These are phyloP conservation scores for Spathaspora boniae DNA, from an alignment of 805 yeast genomes.

Conservation along the genomic window DNA sequence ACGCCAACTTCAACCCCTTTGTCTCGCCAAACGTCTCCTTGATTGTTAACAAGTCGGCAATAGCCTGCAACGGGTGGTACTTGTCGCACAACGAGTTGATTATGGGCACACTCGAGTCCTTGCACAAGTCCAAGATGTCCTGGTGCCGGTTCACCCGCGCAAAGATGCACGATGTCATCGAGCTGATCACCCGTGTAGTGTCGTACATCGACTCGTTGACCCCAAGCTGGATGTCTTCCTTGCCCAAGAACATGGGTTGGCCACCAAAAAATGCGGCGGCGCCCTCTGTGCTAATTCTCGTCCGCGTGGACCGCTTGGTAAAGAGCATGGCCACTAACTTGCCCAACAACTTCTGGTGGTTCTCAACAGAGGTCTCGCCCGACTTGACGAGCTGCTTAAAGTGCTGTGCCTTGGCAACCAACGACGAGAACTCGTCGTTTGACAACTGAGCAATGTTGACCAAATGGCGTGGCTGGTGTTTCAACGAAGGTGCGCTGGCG, in stretches of 20 bases:
- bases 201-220: conserved; percentile 90
- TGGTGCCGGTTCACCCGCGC: conserved; percentile 90
- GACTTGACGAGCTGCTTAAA: conserved; percentile 63
- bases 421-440: conserved; percentile 62
- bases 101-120: conserved; percentile 83
- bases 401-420: conserved; percentile 69
- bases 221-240: conserved; percentile 94
- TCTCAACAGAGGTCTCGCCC: conserved; percentile 36
- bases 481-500: conserved; percentile 5
- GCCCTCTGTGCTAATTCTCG: conserved; percentile 91
- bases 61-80: conserved; percentile 94
- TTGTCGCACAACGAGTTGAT: conserved; percentile 91
- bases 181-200: conserved; percentile 82
- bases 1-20: conserved; percentile 70
- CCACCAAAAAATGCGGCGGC: conserved; percentile 93
- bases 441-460: conserved; percentile 77
- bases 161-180: conserved; percentile 95
- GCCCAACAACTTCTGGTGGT: conserved; percentile 62
- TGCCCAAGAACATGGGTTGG: conserved; percentile 94
- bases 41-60: conserved; percentile 84
- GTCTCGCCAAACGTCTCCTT: conserved; percentile 66
- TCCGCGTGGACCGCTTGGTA: conserved; percentile 91
- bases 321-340: conserved; percentile 81
- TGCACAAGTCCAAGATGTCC: conserved; percentile 74
- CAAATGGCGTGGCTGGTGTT: conserved; percentile 60